Base-by-base conservation (phyloP, 2,329 filamentous ascomycete species). In the Dactylella cylindrospora region DNA sequence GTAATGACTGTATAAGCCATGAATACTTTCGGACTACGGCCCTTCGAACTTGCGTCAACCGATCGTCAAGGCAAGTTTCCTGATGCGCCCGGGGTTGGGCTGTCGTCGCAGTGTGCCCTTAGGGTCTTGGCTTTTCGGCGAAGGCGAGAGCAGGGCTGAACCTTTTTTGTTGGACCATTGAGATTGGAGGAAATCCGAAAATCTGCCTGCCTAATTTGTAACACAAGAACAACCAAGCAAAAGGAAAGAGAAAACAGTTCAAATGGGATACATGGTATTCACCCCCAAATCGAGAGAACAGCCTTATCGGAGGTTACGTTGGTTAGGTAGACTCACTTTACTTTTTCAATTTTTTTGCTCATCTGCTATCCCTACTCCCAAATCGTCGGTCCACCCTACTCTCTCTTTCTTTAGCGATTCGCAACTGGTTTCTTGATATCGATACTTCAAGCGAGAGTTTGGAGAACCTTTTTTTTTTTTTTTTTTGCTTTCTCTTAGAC, bases 101-200 rank as follows among this genome's bases (percentile, higher is more conserved):
- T n/a, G n/a, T n/a, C n/a, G n/a, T n/a, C n/a, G n/a, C n/a, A n/a
- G n/a, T n/a, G n/a, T n/a, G n/a, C n/a, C n/a, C n/a, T n/a, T n/a
- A n/a, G n/a, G n/a, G n/a, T 43, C 57, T 62, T 62, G 57, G 57
- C 57, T 39, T 54, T 61, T 62, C 57, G 57, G 57, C 57, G 57
- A 62, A 62, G 57, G 57, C 57, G 57, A 62, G 54, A 52, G 55
- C 57, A 62, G 57, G 57, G 57, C 57, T 62, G 57, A 62, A 62
- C 57, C 45, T n/a, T 62, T 52, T 50, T 31, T 35, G 43, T 57
- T 32, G 55, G 47, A 19, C 49, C 36, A 53, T 49, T 45, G 9
- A 52, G 38, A 50, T 49, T 54, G 35, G 41, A 54, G 28, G 25
- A 25, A 45, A 50, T 35, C 12, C 32, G n/a, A 47, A 62, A 52